Percentiles rank a stretch among this genome's conserved stretches.
phyloP scores from a whole-genome alignment of 1,139 yeast species.

The Candida gigantensis region DNA sequence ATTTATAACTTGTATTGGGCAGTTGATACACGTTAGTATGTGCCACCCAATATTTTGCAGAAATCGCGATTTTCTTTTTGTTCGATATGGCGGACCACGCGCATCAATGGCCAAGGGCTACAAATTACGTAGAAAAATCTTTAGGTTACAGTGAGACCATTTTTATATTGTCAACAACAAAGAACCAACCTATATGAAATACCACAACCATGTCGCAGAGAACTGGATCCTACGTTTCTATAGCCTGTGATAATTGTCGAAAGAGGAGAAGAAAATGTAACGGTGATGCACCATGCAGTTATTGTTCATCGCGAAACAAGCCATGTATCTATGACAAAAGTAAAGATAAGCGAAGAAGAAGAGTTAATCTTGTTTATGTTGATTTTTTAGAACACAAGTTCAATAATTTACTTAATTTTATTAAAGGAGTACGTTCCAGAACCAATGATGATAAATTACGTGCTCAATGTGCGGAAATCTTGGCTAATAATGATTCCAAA shows the following conservation, averaged over 20 bases:
- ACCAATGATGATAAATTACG: conserved; percentile 1
- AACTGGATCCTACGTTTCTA: conserved; percentile 1
- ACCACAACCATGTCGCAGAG: background rate
- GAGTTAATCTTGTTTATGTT: conserved; percentile 1
- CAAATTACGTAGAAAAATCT: too few species aligned
- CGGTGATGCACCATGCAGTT: background rate
- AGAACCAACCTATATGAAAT: background rate
- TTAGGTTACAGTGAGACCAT: too few species aligned
- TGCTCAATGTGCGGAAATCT: background rate
- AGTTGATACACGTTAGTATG: too few species aligned
- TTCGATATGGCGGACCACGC: too few species aligned
- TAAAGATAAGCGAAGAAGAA: conserved; percentile 3
- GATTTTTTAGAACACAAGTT: conserved; percentile 4
- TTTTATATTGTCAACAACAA: too few species aligned
- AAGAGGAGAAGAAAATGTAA: conserved; percentile 1
- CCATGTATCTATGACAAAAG: conserved; percentile 3
- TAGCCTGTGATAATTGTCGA: conserved; percentile 3
- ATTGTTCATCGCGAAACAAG: conserved; percentile 2
- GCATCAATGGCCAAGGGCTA: too few species aligned
- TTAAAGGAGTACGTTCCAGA: background rate
- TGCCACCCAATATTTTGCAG: too few species aligned
- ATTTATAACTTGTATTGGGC: too few species aligned
- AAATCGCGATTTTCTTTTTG: too few species aligned
- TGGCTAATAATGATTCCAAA: conserved; percentile 4
- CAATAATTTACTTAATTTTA: conserved; percentile 2